phyloP scores from a whole-genome alignment of 805 yeast species.

The Clavispora carvajalis region DNA sequence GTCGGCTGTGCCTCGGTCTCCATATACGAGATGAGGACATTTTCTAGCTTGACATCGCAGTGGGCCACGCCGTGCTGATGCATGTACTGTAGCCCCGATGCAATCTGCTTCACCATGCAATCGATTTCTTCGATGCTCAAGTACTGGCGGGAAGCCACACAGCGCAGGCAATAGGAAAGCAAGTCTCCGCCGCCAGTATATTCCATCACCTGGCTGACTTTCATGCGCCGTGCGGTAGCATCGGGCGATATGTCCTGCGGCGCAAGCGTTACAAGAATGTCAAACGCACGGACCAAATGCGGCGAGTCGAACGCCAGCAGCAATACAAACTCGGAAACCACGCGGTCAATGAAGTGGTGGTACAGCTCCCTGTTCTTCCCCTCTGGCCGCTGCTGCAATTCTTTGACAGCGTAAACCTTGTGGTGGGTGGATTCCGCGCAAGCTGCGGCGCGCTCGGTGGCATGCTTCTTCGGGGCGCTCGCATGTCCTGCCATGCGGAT shows the following conservation, averaged over 20 bases:
- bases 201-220: conserved; percentile 34
- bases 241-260: conserved; percentile 1
- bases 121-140: conserved; percentile 60
- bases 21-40: conserved; percentile 54
- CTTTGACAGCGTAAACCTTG: conserved; percentile 30
- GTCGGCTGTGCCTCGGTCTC: conserved; percentile 2
- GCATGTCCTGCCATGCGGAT: conserved; percentile 35
- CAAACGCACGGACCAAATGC: conserved; percentile 74
- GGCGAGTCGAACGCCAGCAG: conserved; percentile 70
- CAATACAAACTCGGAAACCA: conserved; percentile 87
- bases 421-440: no score
- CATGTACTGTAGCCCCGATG: conserved; percentile 78
- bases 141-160: conserved; percentile 8
- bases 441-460: no score
- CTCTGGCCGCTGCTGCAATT: conserved; percentile 19
- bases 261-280: conserved; percentile 49
- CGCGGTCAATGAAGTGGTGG: conserved; percentile 58
- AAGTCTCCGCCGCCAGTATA: conserved; percentile 34
- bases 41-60: conserved; percentile 89
- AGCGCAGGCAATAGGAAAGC: conserved; percentile 23
- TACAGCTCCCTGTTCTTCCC: conserved; percentile 17
- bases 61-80: conserved; percentile 92
- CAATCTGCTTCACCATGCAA: conserved; percentile 82
- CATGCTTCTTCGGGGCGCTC: conserved; percentile 1
- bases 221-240: conserved; percentile 5